Evolutionary conservation across 345 rosid genomes (phyloP).

Genomic region (Combretum micranthum): DNA sequence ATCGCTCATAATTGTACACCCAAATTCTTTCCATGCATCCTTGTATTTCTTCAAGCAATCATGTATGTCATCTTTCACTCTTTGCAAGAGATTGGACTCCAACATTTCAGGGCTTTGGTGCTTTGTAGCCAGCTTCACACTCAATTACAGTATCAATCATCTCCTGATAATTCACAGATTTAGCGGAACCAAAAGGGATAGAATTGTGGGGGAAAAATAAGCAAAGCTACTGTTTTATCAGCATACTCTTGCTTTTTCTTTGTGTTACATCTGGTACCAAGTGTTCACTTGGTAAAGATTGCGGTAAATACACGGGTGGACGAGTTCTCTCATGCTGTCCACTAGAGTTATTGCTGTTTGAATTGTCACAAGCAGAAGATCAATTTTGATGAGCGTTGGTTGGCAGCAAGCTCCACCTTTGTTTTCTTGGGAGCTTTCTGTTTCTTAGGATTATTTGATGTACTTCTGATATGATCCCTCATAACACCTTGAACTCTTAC

Average conservation of each 20-base stretch:
- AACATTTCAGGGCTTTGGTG: constrained; percentile 27
- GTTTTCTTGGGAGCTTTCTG: constrained; percentile 35
- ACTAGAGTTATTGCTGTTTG: constrained; percentile 34
- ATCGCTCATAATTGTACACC: constrained; percentile 44
- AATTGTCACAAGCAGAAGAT: constrained; percentile 42
- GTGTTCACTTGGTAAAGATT: constrained; percentile 22
- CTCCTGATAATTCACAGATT: constrained; percentile 35
- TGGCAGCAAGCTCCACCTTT: constrained; percentile 26
- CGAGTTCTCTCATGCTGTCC: constrained; percentile 39
- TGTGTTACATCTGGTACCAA: constrained; percentile 26
- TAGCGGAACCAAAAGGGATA: constrained; percentile 37
- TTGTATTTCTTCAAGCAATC: constrained; percentile 20
- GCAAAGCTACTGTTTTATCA: constrained; percentile 32
- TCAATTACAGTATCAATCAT: constrained; percentile 36
- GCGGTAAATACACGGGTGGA: constrained; percentile 31
- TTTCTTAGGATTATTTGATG: constrained; percentile 40
- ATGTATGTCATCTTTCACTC: constrained; percentile 29
- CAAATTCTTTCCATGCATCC: constrained; percentile 46
- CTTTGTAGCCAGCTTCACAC: constrained; percentile 35
- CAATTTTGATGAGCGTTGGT: constrained; percentile 36
- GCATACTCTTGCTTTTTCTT: constrained; percentile 33
- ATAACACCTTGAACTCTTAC: constrained; percentile 40
- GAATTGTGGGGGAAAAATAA: constrained; percentile 42
- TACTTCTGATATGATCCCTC: constrained; percentile 32
- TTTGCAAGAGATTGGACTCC: constrained; percentile 26